Evolutionary conservation across 2,329 filamentous ascomycete species (phyloP), one percentile per base, ranked within the genome.

Genomic region (Microdochium bolleyi): DNA sequence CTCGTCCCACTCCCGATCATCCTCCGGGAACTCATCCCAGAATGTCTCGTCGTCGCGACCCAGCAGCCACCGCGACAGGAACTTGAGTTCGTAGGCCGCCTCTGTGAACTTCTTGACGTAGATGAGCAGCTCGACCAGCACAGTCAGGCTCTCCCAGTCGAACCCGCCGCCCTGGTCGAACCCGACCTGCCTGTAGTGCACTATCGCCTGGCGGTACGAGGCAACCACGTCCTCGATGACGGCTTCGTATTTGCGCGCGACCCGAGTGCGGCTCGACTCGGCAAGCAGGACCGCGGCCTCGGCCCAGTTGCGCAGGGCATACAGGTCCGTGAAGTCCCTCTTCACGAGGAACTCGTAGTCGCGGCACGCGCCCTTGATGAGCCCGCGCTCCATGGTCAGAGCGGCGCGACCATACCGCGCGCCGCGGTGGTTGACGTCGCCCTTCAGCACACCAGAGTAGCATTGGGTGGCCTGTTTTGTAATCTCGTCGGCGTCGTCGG

Each of bases 1-100:
- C 4, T 80, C 70, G 65, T 99, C 94, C 83, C 91, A 99, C 70
- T 99, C 94, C 53, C 91, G 80, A 66, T 96, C 91, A 64, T 96
- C 89, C 4, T 81, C 75, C 27, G 79, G 73, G 57, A 79, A 76
- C 9, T 77, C 65, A 54, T 95, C 87, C 94, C 94, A 99, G 62
- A 84, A 89, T 1, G 63, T 68, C 65, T 99, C 92, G 3, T 79
- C 73, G 34, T 77, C 73, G 49, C 94, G 84, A 9, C 89, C 88
- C 38, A 96, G 75, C 52, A 96, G 76, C 90, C 91, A 96, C 53
- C 95, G 79, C 22, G 87, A 82, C 16, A 96, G 69, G 2, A 76
- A 75, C 64, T 88, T 94, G 13, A 95, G 74, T 56, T 86, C 81
- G 25, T 69, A 68, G 2, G 95, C 78, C 2, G 88, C 91, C 57